Percentiles rank a stretch among this genome's conserved stretches.
phyloP scores from a whole-genome alignment of 495 filamentous ascomycete species.

The Tuber aestivum region DNA sequence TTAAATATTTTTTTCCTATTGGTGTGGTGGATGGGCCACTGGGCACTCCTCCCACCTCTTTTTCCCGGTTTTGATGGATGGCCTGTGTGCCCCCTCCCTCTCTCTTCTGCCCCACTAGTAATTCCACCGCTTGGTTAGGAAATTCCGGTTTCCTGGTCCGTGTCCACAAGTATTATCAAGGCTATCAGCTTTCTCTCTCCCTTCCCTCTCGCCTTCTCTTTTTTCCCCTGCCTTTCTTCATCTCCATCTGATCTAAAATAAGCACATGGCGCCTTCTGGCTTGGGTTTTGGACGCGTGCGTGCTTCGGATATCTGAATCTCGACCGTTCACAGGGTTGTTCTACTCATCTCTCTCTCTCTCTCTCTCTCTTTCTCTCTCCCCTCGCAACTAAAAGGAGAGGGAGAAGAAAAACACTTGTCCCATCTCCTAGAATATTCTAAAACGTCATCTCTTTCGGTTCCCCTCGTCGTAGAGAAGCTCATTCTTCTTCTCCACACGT shows the following conservation, averaged over 20 bases:
- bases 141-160: not conserved
- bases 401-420: conserved; percentile 9
- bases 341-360: conserved; percentile 3
- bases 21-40: not conserved
- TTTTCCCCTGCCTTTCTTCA: conserved; percentile 2
- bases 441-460: conserved; percentile 24
- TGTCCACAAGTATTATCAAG: not conserved
- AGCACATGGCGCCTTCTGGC: conserved; percentile 16
- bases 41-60: not conserved
- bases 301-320: conserved; percentile 26
- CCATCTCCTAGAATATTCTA: conserved; percentile 25
- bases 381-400: conserved; percentile 9
- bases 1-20: not conserved
- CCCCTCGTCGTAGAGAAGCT: conserved; percentile 9
- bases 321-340: not conserved
- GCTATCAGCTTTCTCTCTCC: conserved; percentile 6
- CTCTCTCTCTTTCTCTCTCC: too few species aligned
- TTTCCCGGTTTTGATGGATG: not conserved
- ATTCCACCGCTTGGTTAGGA: not conserved
- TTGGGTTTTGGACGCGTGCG: conserved; percentile 20
- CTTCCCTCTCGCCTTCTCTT: not conserved
- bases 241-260: conserved; percentile 15
- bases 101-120: not conserved
- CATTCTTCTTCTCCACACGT: conserved; percentile 18
- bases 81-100: not conserved